Evolutionary conservation across 345 rosid species (phyloP), one percentile per base, ranked within the genome.

Genomic region (Eutrema yunnanense): DNA sequence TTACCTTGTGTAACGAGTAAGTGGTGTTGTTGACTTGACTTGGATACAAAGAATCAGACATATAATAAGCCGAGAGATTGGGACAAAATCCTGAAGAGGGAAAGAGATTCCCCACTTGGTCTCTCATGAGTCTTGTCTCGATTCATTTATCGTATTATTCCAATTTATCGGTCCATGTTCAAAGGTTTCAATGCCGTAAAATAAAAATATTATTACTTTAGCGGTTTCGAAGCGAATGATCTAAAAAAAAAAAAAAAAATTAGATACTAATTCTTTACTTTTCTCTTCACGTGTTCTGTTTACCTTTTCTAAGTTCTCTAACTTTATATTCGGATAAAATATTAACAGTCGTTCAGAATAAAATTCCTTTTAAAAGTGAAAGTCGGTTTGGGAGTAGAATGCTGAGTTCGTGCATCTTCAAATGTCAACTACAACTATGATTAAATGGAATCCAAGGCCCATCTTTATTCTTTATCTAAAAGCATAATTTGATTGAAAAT

Each of bases 81-180:
- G 66, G 67, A 74, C 73, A 74, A 74, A 58, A 52, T 43, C 36
- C 75, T 51, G 59, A 62, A 64, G 16, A 37, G 6, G 9, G 50
- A 53, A 74, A 74, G 73, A 60, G 78, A 74, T 67, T 67, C 78
- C 68, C 78, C 68, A 67, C 73, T 74, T 74, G 78, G 71, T 26
- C 40, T 59, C 52, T 59, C 50, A 16, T 41, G 58, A 57, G 78
- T 65, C 66, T 57, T 65, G 72, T 65, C 78, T 65, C 10, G 65
- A 73, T 44, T 48, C 38, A 48, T 9, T 58, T 48, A 58, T 57
- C 52, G 66, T 37, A 6, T 56, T 49, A 40, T 66, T 40, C 71
- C 63, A 51, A 43, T 42, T 74, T 61, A 67, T 61, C 62, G 62
- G 78, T 74, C 69, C 27, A 42, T 73, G 49, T 60, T 74, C 62